Evolutionary conservation across 441 rosid species (phyloP).

Genomic region (Aleurites moluccanus): DNA sequence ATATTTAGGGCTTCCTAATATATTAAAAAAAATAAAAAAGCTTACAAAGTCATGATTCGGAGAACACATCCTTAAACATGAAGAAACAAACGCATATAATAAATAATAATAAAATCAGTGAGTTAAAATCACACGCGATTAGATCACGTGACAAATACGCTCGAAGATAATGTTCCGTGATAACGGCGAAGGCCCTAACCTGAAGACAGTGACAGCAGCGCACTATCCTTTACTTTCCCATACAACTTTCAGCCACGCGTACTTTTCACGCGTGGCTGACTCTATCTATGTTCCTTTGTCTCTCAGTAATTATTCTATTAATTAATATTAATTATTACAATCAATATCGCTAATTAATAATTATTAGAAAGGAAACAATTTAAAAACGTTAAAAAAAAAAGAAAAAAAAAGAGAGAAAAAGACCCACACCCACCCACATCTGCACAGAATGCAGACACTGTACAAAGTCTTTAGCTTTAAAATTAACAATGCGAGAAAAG

Average conservation of each 20-base stretch:
- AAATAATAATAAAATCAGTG: background rate
- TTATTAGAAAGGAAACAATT: background rate
- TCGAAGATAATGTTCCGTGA: background rate
- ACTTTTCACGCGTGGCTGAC: background rate
- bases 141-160: background rate
- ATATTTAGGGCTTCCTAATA: too few species aligned
- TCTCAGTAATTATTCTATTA: background rate
- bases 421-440: background rate
- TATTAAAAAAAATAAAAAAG: too few species aligned
- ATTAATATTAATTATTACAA: background rate
- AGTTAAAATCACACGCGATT: background rate
- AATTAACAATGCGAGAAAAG: conserved; percentile 7
- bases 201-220: background rate
- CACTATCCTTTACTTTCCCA: background rate
- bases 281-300: background rate
- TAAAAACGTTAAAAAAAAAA: background rate
- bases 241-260: conserved; percentile 14
- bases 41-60: too few species aligned
- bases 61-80: background rate
- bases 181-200: background rate
- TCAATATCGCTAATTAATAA: background rate
- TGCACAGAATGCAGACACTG: background rate
- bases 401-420: background rate
- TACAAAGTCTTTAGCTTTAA: background rate
- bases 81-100: background rate